Evolutionary conservation across 2,329 filamentous ascomycete genomes (phyloP), one percentile per base, ranked within the genome.

Genomic region (Hysterium pulicare): DNA sequence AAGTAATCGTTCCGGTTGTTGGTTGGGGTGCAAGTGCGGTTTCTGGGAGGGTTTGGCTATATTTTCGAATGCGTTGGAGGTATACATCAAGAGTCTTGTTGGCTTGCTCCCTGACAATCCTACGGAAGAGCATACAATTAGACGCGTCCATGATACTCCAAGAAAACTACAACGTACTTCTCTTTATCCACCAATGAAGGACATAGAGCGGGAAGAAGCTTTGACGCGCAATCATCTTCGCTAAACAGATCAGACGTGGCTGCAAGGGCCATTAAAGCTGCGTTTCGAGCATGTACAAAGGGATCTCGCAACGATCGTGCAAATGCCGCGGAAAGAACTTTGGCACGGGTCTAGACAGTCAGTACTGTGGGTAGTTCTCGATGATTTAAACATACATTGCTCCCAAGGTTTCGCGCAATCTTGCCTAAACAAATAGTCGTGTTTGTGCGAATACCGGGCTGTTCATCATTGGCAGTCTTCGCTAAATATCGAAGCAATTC

Each of bases 341-440:
- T 98, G 36, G 86, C 78, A 48, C 93, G 79, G 3, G 87, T 88
- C 51, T 87, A 76, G 17, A 33, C 3, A 24, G 6, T 15, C 15
- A 23, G 7, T 30, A 26, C n/a, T 19, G 23, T 6, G 21, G 10
- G 8, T 10, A 23, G 34, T 37, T n/a, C 44, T 38, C 6, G 19
- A 24, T 11, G 11, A 16, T n/a, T 7, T 21, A 3, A 17, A 55
- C 63, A 41, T 66, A 79, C 76, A 51, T 71, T 73, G 2, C 79
- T 74, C 2, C 89, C 88, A 1, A 98, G 74, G 56, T 95, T 86
- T 55, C 89, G 90, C 11, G 93, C 90, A 54, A 98, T 96, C 61
- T 96, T 97, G 17, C 93, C 93, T 1, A 98, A 71, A 62, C 91
- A 97, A 42, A 98, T 98, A 1, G 93, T 98, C 0, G 93, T 98